These are phyloP conservation scores for Penicillium aurantiogriseum DNA, from an alignment of 2,329 filamentous ascomycete genomes.

Conservation along the genomic window DNA sequence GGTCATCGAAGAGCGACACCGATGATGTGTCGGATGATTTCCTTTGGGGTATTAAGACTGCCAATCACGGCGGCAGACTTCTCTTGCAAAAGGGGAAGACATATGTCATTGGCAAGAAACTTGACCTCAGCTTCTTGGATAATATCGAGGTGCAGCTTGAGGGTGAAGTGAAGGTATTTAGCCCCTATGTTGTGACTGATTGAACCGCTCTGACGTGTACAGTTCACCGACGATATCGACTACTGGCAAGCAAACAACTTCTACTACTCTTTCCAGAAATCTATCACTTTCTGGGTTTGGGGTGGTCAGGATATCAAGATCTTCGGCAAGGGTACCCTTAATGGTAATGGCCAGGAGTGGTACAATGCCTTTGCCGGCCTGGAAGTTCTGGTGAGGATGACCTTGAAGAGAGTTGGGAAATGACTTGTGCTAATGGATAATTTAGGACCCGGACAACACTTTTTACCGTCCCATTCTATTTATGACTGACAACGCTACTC, in stretches of 20 bases:
- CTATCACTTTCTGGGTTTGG: constrained; percentile 64
- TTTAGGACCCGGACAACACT: constrained; percentile 51
- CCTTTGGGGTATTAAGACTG: constrained; percentile 53
- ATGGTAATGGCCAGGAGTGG: constrained; percentile 56
- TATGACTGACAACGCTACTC: constrained; percentile 60
- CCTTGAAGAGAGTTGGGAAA: too few species aligned
- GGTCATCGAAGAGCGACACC: constrained; percentile 52
- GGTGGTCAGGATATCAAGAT: constrained; percentile 62
- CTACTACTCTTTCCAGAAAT: constrained; percentile 53
- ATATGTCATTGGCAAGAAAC: constrained; percentile 59
- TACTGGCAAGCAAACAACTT: constrained; percentile 54
- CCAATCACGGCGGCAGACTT: constrained; percentile 60
- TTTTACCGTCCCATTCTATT: constrained; percentile 62
- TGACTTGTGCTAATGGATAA: not conserved
- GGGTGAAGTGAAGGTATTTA: constrained; percentile 52
- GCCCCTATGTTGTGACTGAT: not conserved
- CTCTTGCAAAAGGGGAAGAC: constrained; percentile 54
- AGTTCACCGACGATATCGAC: constrained; percentile 49
- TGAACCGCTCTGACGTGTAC: constrained; percentile 7
- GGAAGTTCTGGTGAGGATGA: constrained; percentile 33
- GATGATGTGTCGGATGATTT: constrained; percentile 60
- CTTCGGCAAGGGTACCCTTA: constrained; percentile 56
- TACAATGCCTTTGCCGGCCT: constrained; percentile 50
- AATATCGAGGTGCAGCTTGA: constrained; percentile 59
- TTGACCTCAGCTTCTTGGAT: constrained; percentile 59